Evolutionary conservation across 768 basidiomycete species (phyloP), one percentile per base, ranked within the genome.

Genomic region (Serpula lacrymans): DNA sequence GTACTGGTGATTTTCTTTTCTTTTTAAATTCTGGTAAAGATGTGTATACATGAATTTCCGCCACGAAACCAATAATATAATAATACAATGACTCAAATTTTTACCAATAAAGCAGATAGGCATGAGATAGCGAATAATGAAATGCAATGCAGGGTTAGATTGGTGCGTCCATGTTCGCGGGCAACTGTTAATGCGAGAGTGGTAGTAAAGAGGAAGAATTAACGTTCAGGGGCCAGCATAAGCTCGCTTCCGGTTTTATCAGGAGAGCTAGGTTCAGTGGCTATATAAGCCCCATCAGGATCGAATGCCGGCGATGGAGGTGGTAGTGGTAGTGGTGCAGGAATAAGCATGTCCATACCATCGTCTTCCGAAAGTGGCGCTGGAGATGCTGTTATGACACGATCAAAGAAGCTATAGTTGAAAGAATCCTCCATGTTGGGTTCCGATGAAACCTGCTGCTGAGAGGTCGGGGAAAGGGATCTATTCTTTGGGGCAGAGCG

Each of bases 141-240:
- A n/a, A n/a, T n/a, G n/a, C n/a, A n/a, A n/a, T n/a, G n/a, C n/a
- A n/a, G n/a, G n/a, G n/a, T n/a, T n/a, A n/a, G n/a, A n/a, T n/a
- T n/a, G n/a, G n/a, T n/a, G n/a, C n/a, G n/a, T n/a, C n/a, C n/a
- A n/a, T n/a, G n/a, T n/a, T n/a, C n/a, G n/a, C n/a, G n/a, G n/a
- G n/a, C n/a, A n/a, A n/a, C n/a, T n/a, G n/a, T n/a, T n/a, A n/a
- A n/a, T n/a, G n/a, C n/a, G n/a, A n/a, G n/a, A n/a, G n/a, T n/a
- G n/a, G n/a, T n/a, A n/a, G n/a, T n/a, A n/a, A n/a, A n/a, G n/a
- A n/a, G n/a, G 11, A 39, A 10, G n/a, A 22, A 18, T 59, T 34
- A 76, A 55, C 75, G 72, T 45, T 71, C 75, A 8, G 71, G 68
- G 22, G 73, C 64, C 10, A 74, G 46, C 54, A 69, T 62, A 21